These are phyloP conservation scores for Amylostereum areolatum DNA, from an alignment of 1,284 basidiomycete species.

Conservation along the genomic window DNA sequence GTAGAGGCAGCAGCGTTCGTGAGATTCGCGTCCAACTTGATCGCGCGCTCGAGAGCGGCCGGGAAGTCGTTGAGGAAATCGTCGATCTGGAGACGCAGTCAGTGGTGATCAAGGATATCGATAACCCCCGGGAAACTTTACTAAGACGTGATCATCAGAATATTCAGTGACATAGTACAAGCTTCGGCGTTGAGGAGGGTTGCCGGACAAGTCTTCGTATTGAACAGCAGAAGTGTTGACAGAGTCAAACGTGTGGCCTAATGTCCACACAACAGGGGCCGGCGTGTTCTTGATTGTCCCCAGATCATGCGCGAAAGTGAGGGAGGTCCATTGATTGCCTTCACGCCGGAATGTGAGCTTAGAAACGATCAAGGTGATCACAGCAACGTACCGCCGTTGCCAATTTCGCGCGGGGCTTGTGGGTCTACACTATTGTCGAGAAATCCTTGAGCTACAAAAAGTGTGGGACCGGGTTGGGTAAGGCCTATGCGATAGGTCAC, in stretches of 20 bases:
- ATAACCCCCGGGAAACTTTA: not conserved
- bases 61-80: not conserved
- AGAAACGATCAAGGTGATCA: not conserved
- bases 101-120: not conserved
- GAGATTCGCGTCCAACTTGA: not conserved
- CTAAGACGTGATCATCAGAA: not conserved
- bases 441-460: conserved; percentile 20
- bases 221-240: conserved; percentile 29
- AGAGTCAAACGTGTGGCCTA: conserved; percentile 11
- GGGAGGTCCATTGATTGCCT: conserved; percentile 36
- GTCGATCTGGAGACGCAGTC: not conserved
- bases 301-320: conserved; percentile 7
- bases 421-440: not conserved
- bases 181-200: not conserved
- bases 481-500: not conserved
- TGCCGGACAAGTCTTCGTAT: conserved; percentile 2
- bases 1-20: not conserved
- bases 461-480: conserved; percentile 24
- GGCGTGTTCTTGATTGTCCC: conserved; percentile 6
- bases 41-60: not conserved
- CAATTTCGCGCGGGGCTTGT: not conserved
- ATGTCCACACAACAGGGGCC: conserved; percentile 8
- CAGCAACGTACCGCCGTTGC: not conserved
- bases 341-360: conserved; percentile 64
- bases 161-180: not conserved